Evolutionary conservation across 1,284 basidiomycete genomes (phyloP), one percentile per base, ranked within the genome.

Genomic region (Tylopilus orsonianus): DNA sequence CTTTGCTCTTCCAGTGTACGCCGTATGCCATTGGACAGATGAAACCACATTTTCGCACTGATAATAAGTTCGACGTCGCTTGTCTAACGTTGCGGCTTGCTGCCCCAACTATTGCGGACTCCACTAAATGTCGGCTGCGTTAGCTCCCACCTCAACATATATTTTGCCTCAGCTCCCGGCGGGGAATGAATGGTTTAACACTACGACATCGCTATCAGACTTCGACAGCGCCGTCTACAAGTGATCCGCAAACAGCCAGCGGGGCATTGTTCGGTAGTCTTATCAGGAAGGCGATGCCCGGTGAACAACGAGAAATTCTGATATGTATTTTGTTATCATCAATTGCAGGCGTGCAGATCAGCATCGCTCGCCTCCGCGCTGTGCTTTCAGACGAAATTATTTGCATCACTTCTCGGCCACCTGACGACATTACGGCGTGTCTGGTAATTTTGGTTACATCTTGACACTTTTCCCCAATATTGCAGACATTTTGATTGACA

Each of bases 21-120:
- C 32, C 10, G 16, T 14, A 16, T 24, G 34, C 45, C 40, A 43
- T 23, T 32, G 4, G 30, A 19, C 32, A 38, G n/a, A 20, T 29
- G 14, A 52, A 13, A 38, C 32, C 8, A 41, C 20, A 13, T 10
- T 13, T 14, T 19, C n/a, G n/a, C n/a, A n/a, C n/a, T n/a, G n/a
- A n/a, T n/a, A n/a, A n/a, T n/a, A n/a, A 0, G 13, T 33, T 32
- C 44, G 46, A 55, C 55, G 32, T 44, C 57, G 55, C 55, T 50
- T 57, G 45, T 40, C 41, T 46, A 37, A n/a, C n/a, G n/a, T 35
- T 38, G 37, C 19, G 2, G 5, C 39, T 35, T 33, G 16, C 16
- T 41, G 33, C 24, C 16, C n/a, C n/a, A n/a, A 41, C 29, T 30
- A 39, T 36, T 44, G 44, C 34, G 5, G 14, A n/a, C 9, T 16